Evolutionary conservation across 2,329 filamentous ascomycete species (phyloP).

Genomic region (Xylariomycetidae sp.): DNA sequence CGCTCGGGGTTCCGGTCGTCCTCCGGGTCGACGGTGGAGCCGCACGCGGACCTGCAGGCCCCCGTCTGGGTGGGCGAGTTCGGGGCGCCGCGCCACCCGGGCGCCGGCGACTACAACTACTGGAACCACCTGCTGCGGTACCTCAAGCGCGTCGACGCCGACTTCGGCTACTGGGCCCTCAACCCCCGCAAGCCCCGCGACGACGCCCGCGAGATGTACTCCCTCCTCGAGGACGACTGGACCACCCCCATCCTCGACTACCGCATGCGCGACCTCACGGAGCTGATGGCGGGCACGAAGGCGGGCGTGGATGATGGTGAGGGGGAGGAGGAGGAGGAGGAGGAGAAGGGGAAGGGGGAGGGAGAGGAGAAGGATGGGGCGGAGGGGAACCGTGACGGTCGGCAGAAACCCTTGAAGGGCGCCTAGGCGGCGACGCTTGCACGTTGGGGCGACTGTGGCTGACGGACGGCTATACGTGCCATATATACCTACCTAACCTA

Average conservation of each 20-base stretch:
- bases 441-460: no score
- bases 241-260: slow-evolving; percentile 56
- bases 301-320: slow-evolving; percentile 3
- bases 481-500: no score
- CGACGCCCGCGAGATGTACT: slow-evolving; percentile 54
- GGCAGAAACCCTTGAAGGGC: no score
- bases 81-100: slow-evolving; percentile 49
- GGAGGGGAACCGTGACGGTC: no score
- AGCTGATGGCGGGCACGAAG: slow-evolving; percentile 40
- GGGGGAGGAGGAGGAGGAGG: not conserved
- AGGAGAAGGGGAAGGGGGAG: no score
- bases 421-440: no score
- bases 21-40: no score
- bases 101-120: slow-evolving; percentile 55
- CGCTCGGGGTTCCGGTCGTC: no score
- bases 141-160: slow-evolving; percentile 51
- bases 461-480: no score
- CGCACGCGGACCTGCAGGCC: slow-evolving; percentile 42
- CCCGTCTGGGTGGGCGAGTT: slow-evolving; percentile 67
- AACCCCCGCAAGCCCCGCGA: slow-evolving; percentile 59
- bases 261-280: slow-evolving; percentile 54
- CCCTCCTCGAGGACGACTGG: slow-evolving; percentile 59
- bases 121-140: slow-evolving; percentile 58
- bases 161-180: slow-evolving; percentile 66
- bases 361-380: no score